Base-by-base conservation (phyloP, 768 basidiomycete species). In the Suillus fuscotomentosus region DNA sequence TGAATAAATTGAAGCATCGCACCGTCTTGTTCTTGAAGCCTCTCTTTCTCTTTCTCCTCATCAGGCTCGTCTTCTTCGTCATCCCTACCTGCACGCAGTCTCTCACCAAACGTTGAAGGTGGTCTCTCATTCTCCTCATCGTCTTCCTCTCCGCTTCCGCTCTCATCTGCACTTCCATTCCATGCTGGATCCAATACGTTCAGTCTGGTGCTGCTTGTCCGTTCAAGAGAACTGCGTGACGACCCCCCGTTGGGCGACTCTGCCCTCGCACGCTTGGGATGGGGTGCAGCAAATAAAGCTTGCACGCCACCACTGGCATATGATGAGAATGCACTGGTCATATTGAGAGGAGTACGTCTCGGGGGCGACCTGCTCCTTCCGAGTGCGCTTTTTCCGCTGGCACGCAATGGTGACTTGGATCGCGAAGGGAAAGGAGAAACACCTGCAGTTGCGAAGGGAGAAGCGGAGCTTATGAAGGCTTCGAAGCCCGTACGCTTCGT, bases 21-120 rank as follows among this genome's bases (percentile, higher is more conserved):
- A 87, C 91, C 82, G 72, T 91, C 88, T 77, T 90, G 89, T 73
- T 90, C 89, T 13, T 82, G 85, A 69, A 91, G 69, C 24, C 77
- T 76, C 60, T 74, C 73, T 34, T 81, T 79, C 63, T 74, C 73
- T 22, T 81, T 76, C 38, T 86, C 85, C 15, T 85, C 84, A 50
- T 78, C 74, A 3, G 72, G 77, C 24, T 73, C 79, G 15, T 83
- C 83, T 15, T 85, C 84, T 0, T 87, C 84, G 3, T 83, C 85
- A 60, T 88, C 87, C 72, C 81, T 85, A 38, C 81, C 80, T 10
- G 89, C 87, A 60, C 90, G 80, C 67, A 92, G 71, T 63, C 84
- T 86, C 71, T 88, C 90, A 13, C 89, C 87, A 74, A 92, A 92
- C 57, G 76, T 72, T 60, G 74, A 73, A 34, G 61, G 78, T 76